Base-by-base conservation (phyloP, 495 filamentous ascomycete species). In the Daldinia bambusicola region DNA sequence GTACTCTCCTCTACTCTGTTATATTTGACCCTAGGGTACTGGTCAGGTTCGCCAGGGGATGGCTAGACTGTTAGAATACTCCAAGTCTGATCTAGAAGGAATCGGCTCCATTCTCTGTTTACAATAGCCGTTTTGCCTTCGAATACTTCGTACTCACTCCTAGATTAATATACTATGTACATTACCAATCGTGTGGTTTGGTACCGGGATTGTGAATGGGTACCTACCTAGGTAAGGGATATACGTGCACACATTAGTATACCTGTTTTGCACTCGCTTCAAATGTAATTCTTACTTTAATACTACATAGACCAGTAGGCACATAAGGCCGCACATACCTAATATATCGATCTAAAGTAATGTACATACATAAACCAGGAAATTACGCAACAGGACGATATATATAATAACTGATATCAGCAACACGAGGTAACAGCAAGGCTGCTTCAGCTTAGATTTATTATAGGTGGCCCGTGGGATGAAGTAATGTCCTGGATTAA, bases 21-120 rank as follows among this genome's bases (percentile, higher is more conserved):
- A 31, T 70, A 48, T 20, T 52, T 26, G 22, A 59, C 52, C 53
- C 52, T 26, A 26, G 26, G 26, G 51, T 57, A 34, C 20, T 58
- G 22, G 31, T 36, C 34, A 10, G 34, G 6, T 36, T 7, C 34
- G 7, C 52, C n/a, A 32, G 9, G 59, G 51, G 55, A 61, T 48
- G 55, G 51, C 53, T 31, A n/a, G 50, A 32, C 30, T 30, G 22
- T 43, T 36, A 22, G 55, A 40, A 9, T 69, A 41, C 61, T 67
- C 56, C 26, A 50, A 40, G 58, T 30, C 40, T 13, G n/a, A 36
- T 38, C 38, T 53, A 48, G 63, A 43, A 65, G 62, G 62, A 60
- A 56, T 62, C 37, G 31, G 41, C 48, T 63, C 57, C 45, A 58
- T 69, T 45, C 18, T 51, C 45, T 50, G 43, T 8, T 55, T 48